phyloP scores from a whole-genome alignment of 768 basidiomycete genomes.

The Pleurotus eryngii region DNA sequence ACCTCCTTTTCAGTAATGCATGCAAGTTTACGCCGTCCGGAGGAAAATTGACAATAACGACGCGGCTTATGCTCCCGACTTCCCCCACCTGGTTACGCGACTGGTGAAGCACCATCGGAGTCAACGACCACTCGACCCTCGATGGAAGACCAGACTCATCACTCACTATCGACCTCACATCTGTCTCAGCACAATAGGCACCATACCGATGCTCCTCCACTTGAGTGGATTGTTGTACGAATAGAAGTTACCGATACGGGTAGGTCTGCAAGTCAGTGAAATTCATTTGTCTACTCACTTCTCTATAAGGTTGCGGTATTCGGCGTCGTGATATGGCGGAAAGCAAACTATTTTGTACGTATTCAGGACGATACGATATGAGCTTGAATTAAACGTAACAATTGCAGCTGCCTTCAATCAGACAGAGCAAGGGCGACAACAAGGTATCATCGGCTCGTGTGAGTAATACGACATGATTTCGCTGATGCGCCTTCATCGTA shows the following conservation, averaged over 20 bases:
- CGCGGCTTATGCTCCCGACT: slow-evolving; percentile 48
- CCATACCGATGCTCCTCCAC: slow-evolving; percentile 33
- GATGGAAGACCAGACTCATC: slow-evolving; percentile 23
- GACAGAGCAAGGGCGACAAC: slow-evolving; percentile 71
- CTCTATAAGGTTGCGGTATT: slow-evolving; percentile 34
- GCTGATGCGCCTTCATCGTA: slow-evolving; percentile 16
- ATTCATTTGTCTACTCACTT: neutral
- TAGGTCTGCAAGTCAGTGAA: neutral
- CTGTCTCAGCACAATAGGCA: slow-evolving; percentile 51
- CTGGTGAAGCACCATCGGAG: slow-evolving; percentile 1
- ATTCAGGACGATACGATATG: neutral
- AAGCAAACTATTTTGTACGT: slow-evolving; percentile 68
- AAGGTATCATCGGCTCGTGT: slow-evolving; percentile 35
- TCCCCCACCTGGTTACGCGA: slow-evolving; percentile 13
- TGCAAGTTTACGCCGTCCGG: slow-evolving; percentile 77
- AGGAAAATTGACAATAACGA: slow-evolving; percentile 64
- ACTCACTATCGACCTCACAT: slow-evolving; percentile 33
- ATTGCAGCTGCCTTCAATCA: slow-evolving; percentile 68
- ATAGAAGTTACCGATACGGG: slow-evolving; percentile 83
- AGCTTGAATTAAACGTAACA: slow-evolving; percentile 9
- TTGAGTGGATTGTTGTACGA: slow-evolving; percentile 74
- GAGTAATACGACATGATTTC: neutral
- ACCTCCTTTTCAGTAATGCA: slow-evolving; percentile 51
- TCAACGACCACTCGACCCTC: slow-evolving; percentile 14
- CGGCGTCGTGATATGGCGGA: slow-evolving; percentile 59